Percentiles rank a stretch among this genome's conserved stretches.
Conservation (phyloP, 208 protist genomes). For the Trypanosoma rangeli region DNA sequence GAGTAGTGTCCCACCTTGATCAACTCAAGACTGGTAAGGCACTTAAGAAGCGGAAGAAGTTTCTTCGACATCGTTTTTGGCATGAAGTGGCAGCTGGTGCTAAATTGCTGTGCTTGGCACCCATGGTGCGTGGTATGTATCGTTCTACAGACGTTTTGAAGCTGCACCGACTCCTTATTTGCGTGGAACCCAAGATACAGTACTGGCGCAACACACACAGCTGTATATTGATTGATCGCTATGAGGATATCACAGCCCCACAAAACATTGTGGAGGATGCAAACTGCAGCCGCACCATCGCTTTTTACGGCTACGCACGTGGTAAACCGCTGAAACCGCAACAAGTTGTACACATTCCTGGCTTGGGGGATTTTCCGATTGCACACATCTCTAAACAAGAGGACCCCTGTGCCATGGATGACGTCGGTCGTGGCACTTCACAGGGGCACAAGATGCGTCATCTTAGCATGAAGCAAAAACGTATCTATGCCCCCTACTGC, state of each 20-base stretch:
- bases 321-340: slow-evolving; percentile 94
- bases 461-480: slow-evolving; percentile 93
- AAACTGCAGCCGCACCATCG: slow-evolving; percentile 81
- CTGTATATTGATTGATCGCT: slow-evolving; percentile 95
- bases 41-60: slow-evolving; percentile 97
- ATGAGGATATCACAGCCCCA: slow-evolving; percentile 98
- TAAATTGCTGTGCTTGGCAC: slow-evolving; percentile 98
- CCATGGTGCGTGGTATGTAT: slow-evolving; percentile 96
- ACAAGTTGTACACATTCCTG: slow-evolving; percentile 96
- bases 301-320: slow-evolving; percentile 98
- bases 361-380: slow-evolving; percentile 97
- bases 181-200: slow-evolving; percentile 96
- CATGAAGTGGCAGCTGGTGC: slow-evolving; percentile 91
- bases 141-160: slow-evolving; percentile 97
- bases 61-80: slow-evolving; percentile 96
- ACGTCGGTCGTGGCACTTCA: slow-evolving; percentile 29
- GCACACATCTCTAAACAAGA: slow-evolving; percentile 81
- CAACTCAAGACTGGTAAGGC: slow-evolving; percentile 95
- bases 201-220: slow-evolving; percentile 97
- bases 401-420: slow-evolving; percentile 96
- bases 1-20: slow-evolving; percentile 99
- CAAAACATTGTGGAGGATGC: slow-evolving; percentile 72
- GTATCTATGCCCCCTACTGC: slow-evolving; percentile 98
- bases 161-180: slow-evolving; percentile 96
- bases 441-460: slow-evolving; percentile 88